Evolutionary conservation across 345 rosid genomes (phyloP).

Genomic region (Gossypium anomalum): DNA sequence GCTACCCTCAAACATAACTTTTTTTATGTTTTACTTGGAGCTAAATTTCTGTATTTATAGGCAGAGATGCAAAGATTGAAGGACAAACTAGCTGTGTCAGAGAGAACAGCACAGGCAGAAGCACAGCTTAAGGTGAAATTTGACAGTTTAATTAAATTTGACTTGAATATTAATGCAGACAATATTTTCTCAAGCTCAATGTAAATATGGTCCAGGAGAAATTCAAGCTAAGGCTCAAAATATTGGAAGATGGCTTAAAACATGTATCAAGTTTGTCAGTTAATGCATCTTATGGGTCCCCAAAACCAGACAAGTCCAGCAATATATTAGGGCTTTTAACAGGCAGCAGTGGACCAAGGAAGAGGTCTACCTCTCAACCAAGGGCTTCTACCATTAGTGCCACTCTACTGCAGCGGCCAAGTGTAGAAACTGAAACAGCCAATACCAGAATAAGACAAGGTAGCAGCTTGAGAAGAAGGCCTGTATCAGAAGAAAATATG

Average conservation of each 20-base stretch:
- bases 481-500: conserved; percentile 30
- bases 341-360: conserved; percentile 52
- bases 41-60: conserved; percentile 25
- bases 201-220: conserved; percentile 53
- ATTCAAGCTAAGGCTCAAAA: conserved; percentile 65
- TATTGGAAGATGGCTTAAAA: conserved; percentile 71
- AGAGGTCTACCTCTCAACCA: conserved; percentile 68
- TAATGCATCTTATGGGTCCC: conserved; percentile 27
- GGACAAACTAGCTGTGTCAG: conserved; percentile 68
- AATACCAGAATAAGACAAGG: conserved; percentile 18
- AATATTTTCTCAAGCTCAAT: neutral
- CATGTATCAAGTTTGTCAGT: conserved; percentile 25
- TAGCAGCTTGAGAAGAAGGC: conserved; percentile 29
- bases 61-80: conserved; percentile 85
- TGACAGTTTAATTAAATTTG: neutral
- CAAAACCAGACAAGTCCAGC: conserved; percentile 48
- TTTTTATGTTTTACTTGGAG: too few relatives aligned
- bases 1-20: neutral
- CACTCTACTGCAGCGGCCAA: conserved; percentile 42
- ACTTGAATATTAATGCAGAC: neutral
- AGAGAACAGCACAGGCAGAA: conserved; percentile 90
- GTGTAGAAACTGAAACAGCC: conserved; percentile 22
- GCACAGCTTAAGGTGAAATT: conserved; percentile 72
- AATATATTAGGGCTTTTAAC: conserved; percentile 68
- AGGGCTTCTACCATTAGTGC: conserved; percentile 45